Evolutionary conservation across 1,284 basidiomycete genomes (phyloP).

Genomic region (Xerocomus amazonicus): DNA sequence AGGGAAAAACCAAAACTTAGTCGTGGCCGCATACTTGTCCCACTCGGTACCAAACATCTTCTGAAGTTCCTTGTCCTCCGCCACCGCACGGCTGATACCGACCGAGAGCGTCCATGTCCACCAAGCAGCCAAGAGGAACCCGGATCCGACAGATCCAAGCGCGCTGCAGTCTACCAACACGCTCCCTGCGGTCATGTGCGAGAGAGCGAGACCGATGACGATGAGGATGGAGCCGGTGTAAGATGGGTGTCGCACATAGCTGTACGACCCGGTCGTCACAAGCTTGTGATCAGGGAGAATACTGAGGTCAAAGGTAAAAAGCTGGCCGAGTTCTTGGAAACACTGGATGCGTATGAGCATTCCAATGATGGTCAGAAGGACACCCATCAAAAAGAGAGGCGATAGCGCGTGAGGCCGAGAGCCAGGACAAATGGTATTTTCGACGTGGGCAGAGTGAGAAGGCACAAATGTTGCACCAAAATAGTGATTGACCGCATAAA

Average conservation of each 20-base stretch:
- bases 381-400: constrained; percentile 48
- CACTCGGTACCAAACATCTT: constrained; percentile 49
- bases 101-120: constrained; percentile 52
- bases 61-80: constrained; percentile 52
- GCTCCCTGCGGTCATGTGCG: constrained; percentile 51
- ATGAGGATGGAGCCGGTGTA: constrained; percentile 51
- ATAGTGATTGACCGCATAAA: constrained; percentile 40
- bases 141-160: constrained; percentile 30
- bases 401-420: constrained; percentile 37
- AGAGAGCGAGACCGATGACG: constrained; percentile 47
- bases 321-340: constrained; percentile 42
- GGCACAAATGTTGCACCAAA: constrained; percentile 31
- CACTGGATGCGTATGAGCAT: constrained; percentile 39
- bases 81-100: constrained; percentile 45
- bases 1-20: constrained; percentile 56
- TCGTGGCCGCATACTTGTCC: constrained; percentile 47
- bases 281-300: constrained; percentile 54
- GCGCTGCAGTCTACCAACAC: constrained; percentile 51
- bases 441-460: constrained; percentile 24
- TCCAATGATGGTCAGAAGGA: constrained; percentile 46
- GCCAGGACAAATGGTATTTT: constrained; percentile 33
- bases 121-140: constrained; percentile 46
- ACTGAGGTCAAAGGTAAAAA: constrained; percentile 64
- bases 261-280: constrained; percentile 52
- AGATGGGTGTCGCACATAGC: constrained; percentile 52